Evolutionary conservation across 2,329 filamentous ascomycete species (phyloP).

Genomic region (Aureobasidium uvarum): DNA sequence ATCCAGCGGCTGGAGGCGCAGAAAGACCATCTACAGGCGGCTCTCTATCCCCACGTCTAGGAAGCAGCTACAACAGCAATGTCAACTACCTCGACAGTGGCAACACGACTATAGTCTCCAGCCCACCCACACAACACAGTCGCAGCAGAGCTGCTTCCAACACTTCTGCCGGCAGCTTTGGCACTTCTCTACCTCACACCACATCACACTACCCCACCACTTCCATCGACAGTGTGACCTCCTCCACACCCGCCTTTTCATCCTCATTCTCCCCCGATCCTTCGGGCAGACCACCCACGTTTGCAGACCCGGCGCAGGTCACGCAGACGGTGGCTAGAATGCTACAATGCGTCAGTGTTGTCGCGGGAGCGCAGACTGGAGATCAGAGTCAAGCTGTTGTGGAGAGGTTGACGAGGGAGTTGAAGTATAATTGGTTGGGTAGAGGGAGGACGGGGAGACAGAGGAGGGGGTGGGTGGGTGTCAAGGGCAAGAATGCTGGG

Average conservation of each 20-base stretch:
- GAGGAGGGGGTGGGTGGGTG: conserved; percentile 82
- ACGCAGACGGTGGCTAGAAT: conserved; percentile 94
- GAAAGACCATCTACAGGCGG: conserved; percentile 63
- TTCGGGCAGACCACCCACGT: conserved; percentile 28
- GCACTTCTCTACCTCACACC: conserved; percentile 41
- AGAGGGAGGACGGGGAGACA: conserved; percentile 86
- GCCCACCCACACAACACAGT: conserved; percentile 38
- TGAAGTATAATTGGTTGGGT: conserved; percentile 97
- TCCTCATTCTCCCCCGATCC: conserved; percentile 25
- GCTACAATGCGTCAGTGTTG: conserved; percentile 92
- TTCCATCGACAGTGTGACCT: conserved; percentile 29
- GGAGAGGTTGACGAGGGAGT: conserved; percentile 75
- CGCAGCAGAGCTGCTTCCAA: conserved; percentile 84
- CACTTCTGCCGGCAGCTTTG: conserved; percentile 58
- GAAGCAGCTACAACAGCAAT: conserved; percentile 73
- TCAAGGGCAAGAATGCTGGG: conserved; percentile 40
- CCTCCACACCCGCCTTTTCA: conserved; percentile 22
- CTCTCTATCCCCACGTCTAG: conserved; percentile 68
- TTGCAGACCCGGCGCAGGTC: conserved; percentile 61
- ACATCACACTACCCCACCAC: conserved; percentile 30
- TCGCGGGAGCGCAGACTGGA: conserved; percentile 70
- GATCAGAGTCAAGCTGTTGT: conserved; percentile 76
- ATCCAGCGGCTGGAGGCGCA: conserved; percentile 36
- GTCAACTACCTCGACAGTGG: conserved; percentile 67
- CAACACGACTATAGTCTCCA: conserved; percentile 53